phyloP scores from a whole-genome alignment of 441 rosid genomes.

The Populus hybrid region DNA sequence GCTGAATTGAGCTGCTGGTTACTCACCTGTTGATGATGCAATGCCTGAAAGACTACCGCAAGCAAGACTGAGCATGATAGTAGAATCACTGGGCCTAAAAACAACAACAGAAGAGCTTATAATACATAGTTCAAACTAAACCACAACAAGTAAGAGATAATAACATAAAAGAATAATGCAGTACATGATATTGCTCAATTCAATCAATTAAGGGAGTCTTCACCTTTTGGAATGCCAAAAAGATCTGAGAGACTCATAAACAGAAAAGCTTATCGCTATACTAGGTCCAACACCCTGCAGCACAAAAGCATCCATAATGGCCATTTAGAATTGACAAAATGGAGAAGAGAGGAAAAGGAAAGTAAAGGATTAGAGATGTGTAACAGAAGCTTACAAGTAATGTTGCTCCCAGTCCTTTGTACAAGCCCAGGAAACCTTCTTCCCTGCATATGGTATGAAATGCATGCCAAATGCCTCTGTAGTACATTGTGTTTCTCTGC shows the following conservation, averaged over 20 bases:
- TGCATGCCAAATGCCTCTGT: slow-evolving; percentile 77
- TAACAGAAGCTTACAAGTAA: slow-evolving; percentile 52
- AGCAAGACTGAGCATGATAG: slow-evolving; percentile 58
- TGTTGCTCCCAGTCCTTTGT: slow-evolving; percentile 20
- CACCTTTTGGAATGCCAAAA: slow-evolving; percentile 74
- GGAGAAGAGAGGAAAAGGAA: background rate
- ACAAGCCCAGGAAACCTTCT: slow-evolving; percentile 78
- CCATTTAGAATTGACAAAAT: slow-evolving; percentile 16
- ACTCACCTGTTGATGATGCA: slow-evolving; percentile 34
- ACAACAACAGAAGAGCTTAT: slow-evolving; percentile 15
- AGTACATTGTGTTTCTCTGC: slow-evolving; percentile 74
- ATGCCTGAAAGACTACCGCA: slow-evolving; percentile 88
- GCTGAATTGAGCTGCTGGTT: background rate
- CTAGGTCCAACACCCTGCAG: slow-evolving; percentile 91
- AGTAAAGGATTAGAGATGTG: background rate
- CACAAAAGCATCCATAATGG: slow-evolving; percentile 13
- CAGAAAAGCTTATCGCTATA: slow-evolving; percentile 81
- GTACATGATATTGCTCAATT: background rate
- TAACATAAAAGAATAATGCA: background rate
- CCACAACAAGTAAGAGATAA: background rate
- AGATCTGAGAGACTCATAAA: slow-evolving; percentile 69
- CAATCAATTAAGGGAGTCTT: slow-evolving; percentile 2
- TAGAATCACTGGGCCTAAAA: slow-evolving; percentile 72
- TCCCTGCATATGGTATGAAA: slow-evolving; percentile 75
- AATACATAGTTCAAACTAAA: slow-evolving; percentile 9